Evolutionary conservation across 2,329 filamentous ascomycete genomes (phyloP).

Genomic region (Metarhizium robertsii): DNA sequence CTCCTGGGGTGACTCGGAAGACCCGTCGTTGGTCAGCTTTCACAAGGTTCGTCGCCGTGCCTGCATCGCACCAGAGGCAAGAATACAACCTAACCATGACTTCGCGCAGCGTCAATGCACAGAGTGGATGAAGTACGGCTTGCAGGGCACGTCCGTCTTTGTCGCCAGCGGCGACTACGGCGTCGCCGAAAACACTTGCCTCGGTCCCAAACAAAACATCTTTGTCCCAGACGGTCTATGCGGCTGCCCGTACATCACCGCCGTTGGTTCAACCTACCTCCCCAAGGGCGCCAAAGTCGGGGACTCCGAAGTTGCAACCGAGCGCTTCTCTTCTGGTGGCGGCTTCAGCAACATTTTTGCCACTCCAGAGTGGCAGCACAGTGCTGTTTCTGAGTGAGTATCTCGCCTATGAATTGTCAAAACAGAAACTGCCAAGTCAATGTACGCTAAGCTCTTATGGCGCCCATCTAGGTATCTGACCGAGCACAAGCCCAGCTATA

Average conservation of each 20-base stretch:
- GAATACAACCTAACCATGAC: too few relatives aligned
- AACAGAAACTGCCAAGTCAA: too few relatives aligned
- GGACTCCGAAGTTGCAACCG: slow-evolving; percentile 8
- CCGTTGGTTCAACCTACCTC: slow-evolving; percentile 38
- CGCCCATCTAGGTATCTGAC: too few relatives aligned
- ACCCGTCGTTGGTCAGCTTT: slow-evolving; percentile 35
- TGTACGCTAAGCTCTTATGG: too few relatives aligned
- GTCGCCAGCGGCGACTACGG: slow-evolving; percentile 24
- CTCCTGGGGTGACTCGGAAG: slow-evolving; percentile 24
- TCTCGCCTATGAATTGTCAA: slow-evolving; percentile 1
- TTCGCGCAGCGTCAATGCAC: slow-evolving; percentile 25
- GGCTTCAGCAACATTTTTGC: slow-evolving; percentile 41
- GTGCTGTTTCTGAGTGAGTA: slow-evolving; percentile 11
- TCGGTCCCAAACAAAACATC: slow-evolving; percentile 21
- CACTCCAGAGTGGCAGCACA: slow-evolving; percentile 36
- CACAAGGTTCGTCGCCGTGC: slow-evolving; percentile 15
- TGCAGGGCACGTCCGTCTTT: slow-evolving; percentile 30
- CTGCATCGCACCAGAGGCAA: too few relatives aligned
- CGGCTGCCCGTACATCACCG: slow-evolving; percentile 39
- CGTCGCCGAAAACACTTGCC: slow-evolving; percentile 11
- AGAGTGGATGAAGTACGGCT: slow-evolving; percentile 36
- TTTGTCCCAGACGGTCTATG: slow-evolving; percentile 39
- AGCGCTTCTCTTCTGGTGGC: slow-evolving; percentile 35
- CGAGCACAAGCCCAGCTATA: slow-evolving; percentile 8
- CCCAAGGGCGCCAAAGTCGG: slow-evolving; percentile 6